Percentiles rank a stretch among this genome's conserved stretches.
These are phyloP conservation scores for Colletotrichum tofieldiae DNA, from an alignment of 2,329 filamentous ascomycete species.

Conservation along the genomic window DNA sequence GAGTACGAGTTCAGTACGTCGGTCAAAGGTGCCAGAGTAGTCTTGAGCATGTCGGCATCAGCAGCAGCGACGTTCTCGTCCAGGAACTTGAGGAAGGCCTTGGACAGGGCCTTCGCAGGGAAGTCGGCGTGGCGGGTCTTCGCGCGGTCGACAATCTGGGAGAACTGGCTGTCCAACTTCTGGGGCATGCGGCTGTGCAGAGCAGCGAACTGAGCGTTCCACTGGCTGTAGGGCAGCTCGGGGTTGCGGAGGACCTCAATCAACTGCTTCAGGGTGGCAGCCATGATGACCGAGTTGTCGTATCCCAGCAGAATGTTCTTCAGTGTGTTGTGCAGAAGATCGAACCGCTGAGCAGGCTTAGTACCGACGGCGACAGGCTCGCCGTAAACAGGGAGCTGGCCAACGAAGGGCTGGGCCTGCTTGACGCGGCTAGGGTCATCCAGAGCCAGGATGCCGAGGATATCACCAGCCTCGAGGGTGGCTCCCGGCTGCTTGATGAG, in stretches of 20 bases:
- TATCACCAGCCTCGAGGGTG: constrained; percentile 97
- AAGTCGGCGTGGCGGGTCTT: constrained; percentile 87
- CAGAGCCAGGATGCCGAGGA: constrained; percentile 95
- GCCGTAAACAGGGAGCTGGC: constrained; percentile 89
- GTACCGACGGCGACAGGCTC: constrained; percentile 88
- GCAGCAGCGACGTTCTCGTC: constrained; percentile 84
- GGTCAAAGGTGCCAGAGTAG: constrained; percentile 81
- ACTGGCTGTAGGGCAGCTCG: constrained; percentile 95
- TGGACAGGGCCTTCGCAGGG: constrained; percentile 88
- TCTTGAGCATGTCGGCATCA: constrained; percentile 82
- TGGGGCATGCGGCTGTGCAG: constrained; percentile 98
- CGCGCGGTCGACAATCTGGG: constrained; percentile 88
- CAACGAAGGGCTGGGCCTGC: constrained; percentile 94
- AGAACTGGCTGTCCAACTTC: constrained; percentile 87
- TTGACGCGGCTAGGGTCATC: constrained; percentile 98
- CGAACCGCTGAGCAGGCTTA: constrained; percentile 93
- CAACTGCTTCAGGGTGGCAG: constrained; percentile 85
- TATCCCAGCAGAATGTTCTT: constrained; percentile 92
- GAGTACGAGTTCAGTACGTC: constrained; percentile 85
- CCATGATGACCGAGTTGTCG: constrained; percentile 98
- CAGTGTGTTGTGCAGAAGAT: constrained; percentile 82
- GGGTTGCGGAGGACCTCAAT: constrained; percentile 91
- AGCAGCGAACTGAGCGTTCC: constrained; percentile 95
- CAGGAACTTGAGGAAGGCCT: constrained; percentile 89
- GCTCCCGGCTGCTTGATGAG: constrained; percentile 99